Evolutionary conservation across 176 grass and related monocot species (phyloP), one percentile per base, ranked within the genome.

Genomic region (Aegilops umbellulata): DNA sequence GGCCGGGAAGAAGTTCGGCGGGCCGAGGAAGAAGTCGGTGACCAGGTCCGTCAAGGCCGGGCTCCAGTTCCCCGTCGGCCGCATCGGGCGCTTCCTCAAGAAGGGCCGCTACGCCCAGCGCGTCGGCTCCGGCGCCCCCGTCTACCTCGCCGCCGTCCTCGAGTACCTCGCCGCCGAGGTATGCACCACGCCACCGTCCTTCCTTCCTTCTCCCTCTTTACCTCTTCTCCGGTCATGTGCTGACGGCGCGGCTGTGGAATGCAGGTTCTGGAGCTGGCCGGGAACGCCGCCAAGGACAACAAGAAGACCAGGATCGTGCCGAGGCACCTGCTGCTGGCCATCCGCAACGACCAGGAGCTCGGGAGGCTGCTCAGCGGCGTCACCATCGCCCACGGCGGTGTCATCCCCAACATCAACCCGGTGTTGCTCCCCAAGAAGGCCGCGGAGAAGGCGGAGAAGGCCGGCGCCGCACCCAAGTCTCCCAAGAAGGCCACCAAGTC

Each of bases 61-160:
- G 0, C 90, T 92, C 19, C 90, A 92, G 83, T 92, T 92, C 73
- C 90, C 87, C 44, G 87, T 92, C 34, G 66, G 87, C 57, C 79
- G 87, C 19, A 68, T 92, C 35, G 87, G 60, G 0, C 83, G 90
- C 0, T 92, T 62, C 87, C 90, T 92, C 15, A 89, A 86, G 86
- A 74, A 89, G 0, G 90, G 86, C 29, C 89, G 89, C 60, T 91
- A 91, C 77, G 85, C 85, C 25, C 12, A 64, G 82, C 89, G 86
- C 65, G 75, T 94, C 32, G 93, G 93, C 82, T 20, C 65, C 38
- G 93, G 93, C 41, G 93, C 93, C 32, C 93, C 93, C 29, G 93
- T 95, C 57, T 95, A 92, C 86, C 93, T 95, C 57, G 90, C 93
- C 44, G 90, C 90, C 36, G 88, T 95, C 62, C 90, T 95, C 11